Evolutionary conservation across 768 basidiomycete genomes (phyloP).

Genomic region (Pisolithus microcarpus): DNA sequence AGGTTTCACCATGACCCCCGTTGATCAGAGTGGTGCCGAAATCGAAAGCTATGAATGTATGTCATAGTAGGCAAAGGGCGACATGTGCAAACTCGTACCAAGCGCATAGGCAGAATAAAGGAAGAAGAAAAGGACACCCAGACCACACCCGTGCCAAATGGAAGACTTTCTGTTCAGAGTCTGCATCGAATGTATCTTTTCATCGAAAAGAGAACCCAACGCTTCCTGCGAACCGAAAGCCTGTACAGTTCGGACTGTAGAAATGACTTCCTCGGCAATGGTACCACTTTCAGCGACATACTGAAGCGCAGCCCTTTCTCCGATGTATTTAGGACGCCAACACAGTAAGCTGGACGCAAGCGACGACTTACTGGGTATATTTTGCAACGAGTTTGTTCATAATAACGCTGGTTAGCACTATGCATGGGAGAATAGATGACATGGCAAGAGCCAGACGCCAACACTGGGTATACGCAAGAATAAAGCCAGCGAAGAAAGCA

Average conservation of each 20-base stretch:
- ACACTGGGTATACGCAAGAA: slow-evolving; percentile 59
- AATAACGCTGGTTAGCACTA: slow-evolving; percentile 60
- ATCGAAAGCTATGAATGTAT: slow-evolving; percentile 54
- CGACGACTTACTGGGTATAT: slow-evolving; percentile 53
- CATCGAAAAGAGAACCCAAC: slow-evolving; percentile 62
- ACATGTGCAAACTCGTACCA: slow-evolving; percentile 29
- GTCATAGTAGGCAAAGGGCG: not conserved
- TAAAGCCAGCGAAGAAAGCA: slow-evolving; percentile 76
- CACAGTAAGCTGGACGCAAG: not conserved
- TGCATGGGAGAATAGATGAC: slow-evolving; percentile 78
- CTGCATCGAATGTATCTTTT: slow-evolving; percentile 46
- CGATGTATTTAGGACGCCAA: not conserved
- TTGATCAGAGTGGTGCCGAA: slow-evolving; percentile 87
- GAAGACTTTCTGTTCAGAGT: slow-evolving; percentile 52
- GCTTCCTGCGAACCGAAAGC: slow-evolving; percentile 79
- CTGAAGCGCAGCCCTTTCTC: slow-evolving; percentile 50
- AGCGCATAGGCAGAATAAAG: slow-evolving; percentile 73
- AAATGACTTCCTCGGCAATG: slow-evolving; percentile 90
- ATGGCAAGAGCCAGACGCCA: slow-evolving; percentile 85
- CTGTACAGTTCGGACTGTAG: slow-evolving; percentile 81
- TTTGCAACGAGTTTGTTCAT: slow-evolving; percentile 63
- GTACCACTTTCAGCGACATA: slow-evolving; percentile 74
- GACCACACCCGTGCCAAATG: slow-evolving; percentile 49
- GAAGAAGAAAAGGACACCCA: slow-evolving; percentile 76
- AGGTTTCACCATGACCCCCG: slow-evolving; percentile 39